Percentiles rank a stretch among this genome's conserved stretches.
Conservation (phyloP, 1,139 yeast species). For the Sugiyamaella neomexicana region DNA sequence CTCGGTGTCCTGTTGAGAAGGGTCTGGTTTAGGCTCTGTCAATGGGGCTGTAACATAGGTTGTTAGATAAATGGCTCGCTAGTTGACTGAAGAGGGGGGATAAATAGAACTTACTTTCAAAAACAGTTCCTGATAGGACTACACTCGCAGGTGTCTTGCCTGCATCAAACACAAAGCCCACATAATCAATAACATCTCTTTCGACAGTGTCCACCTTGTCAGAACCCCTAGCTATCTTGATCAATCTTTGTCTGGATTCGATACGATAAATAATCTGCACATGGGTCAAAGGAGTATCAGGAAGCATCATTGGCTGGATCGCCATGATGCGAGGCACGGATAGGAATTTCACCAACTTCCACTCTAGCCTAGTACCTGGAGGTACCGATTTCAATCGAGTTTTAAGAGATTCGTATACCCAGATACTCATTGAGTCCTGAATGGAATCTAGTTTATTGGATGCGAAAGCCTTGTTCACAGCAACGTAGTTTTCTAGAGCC, state of each 20-base stretch:
- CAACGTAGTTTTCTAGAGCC: conserved; percentile 64
- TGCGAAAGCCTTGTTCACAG: conserved; percentile 70
- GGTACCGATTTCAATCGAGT: conserved; percentile 60
- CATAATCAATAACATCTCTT: conserved; percentile 66
- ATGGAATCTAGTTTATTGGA: conserved; percentile 47
- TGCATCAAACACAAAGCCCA: conserved; percentile 76
- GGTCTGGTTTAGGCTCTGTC: conserved; percentile 40
- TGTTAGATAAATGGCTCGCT: too few relatives aligned
- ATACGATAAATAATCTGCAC: conserved; percentile 78
- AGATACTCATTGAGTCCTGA: conserved; percentile 52
- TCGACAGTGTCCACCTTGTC: conserved; percentile 49
- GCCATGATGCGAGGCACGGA: conserved; percentile 69
- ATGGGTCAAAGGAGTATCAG: conserved; percentile 57
- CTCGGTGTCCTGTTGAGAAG: conserved; percentile 32
- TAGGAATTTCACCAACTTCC: conserved; percentile 75
- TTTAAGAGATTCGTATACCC: conserved; percentile 61
- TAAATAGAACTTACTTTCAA: conserved; percentile 64
- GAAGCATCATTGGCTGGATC: conserved; percentile 68
- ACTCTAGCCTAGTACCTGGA: conserved; percentile 55
- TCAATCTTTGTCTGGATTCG: conserved; percentile 68
- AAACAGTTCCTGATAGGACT: conserved; percentile 74
- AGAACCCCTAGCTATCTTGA: conserved; percentile 43
- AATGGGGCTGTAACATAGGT: conserved; percentile 33
- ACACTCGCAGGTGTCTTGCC: conserved; percentile 57
- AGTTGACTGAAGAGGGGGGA: too few relatives aligned